These are phyloP conservation scores for Musa balbisiana DNA, from an alignment of 202 grass and related monocot genomes.

Conservation along the genomic window DNA sequence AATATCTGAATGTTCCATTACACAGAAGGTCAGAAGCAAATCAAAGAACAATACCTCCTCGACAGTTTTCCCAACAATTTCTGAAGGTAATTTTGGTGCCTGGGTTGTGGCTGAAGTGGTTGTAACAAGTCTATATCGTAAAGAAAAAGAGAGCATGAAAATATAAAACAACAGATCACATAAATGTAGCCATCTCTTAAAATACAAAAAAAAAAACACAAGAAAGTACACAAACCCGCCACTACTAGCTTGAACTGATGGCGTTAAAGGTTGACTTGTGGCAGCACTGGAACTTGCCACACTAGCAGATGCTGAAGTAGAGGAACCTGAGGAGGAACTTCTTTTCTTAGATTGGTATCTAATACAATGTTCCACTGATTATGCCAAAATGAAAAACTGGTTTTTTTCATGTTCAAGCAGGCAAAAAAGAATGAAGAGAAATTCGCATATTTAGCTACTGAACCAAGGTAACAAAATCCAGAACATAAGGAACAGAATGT, in stretches of 20 bases:
- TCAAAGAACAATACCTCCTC: slow-evolving; percentile 56
- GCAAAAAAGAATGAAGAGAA: too few species aligned
- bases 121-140: slow-evolving; percentile 28
- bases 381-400: not conserved
- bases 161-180: slow-evolving; percentile 8
- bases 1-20: not conserved
- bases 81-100: slow-evolving; percentile 76
- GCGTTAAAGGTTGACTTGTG: slow-evolving; percentile 51
- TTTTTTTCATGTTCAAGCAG: too few species aligned
- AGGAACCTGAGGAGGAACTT: slow-evolving; percentile 34
- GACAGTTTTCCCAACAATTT: slow-evolving; percentile 89
- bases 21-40: not conserved
- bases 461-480: not conserved
- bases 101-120: slow-evolving; percentile 33
- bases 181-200: slow-evolving; percentile 1
- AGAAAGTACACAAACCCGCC: slow-evolving; percentile 51
- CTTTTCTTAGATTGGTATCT: too few species aligned
- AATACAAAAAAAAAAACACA: slow-evolving; percentile 1
- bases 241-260: slow-evolving; percentile 58
- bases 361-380: not conserved
- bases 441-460: too few species aligned
- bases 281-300: slow-evolving; percentile 33
- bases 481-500: not conserved
- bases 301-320: slow-evolving; percentile 38
- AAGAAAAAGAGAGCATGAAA: not conserved